Evolutionary conservation across 2,329 filamentous ascomycete species (phyloP), one percentile per base, ranked within the genome.

Genomic region (Cryphonectria nitschkei): DNA sequence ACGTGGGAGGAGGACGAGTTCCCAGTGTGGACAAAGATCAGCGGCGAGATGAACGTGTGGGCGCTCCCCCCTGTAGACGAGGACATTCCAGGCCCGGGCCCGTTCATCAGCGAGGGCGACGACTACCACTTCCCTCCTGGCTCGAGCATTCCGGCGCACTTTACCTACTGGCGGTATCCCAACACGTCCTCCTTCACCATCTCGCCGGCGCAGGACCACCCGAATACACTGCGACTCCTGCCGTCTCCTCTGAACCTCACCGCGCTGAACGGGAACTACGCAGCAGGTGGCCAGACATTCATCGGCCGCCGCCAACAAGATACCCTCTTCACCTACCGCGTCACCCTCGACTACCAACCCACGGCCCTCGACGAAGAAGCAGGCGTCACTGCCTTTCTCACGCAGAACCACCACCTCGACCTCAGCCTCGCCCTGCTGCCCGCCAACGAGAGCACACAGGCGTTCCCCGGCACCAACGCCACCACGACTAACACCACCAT

Each of bases 221-320:
- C 80, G 0, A 78, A 84, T 72, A 82, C 81, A 0, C 80, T 90
- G 0, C 80, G 81, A 1, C 76, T 90, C 0, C 80, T 73, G 1
- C 84, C 87, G 0, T 87, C 85, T 0, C 78, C 75, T 1, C 78
- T 86, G 0, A 88, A 89, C 73, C 80, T 90, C 3, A 89, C 86
- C 0, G 86, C 82, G 1, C 80, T 84, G 16, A 84, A 88, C 70
- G 82, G 83, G 0, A 82, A 85, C 69, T 84, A 84, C 71, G 77
- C 80, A 5, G 84, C 83, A 61, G 78, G 76, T 3, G 83, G 84
- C 6, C 84, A 87, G 76, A 82, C 86, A 0, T 88, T 90, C 62
- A 79, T 90, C 26, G 85, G 84, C 0, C 81, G 95, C 2, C 81
- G 87, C 1, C 87, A 90, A 75, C 85, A 85, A 6, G 83, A 89